Conservation (phyloP, 2,329 filamentous ascomycete genomes). For the Scolecobasidium constrictum region DNA sequence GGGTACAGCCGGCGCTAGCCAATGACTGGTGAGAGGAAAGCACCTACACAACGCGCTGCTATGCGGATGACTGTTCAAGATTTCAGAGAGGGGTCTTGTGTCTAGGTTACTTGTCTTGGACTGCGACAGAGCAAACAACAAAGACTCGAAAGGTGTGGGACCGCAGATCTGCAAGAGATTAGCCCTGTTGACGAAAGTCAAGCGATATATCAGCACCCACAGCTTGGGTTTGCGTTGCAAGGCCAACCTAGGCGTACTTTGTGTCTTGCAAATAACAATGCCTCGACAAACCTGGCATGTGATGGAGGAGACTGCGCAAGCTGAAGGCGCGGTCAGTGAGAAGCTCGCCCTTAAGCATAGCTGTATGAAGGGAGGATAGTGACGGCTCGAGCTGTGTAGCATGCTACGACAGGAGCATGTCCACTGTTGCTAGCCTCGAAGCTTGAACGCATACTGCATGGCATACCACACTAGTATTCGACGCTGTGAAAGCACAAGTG, state of each 20-base stretch:
- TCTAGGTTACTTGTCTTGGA: neutral
- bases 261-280: slow-evolving; percentile 6
- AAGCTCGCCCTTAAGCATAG: too few species aligned
- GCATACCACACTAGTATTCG: neutral
- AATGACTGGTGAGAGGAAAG: neutral
- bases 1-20: neutral
- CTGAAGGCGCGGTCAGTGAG: neutral
- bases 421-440: neutral
- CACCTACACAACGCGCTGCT: neutral
- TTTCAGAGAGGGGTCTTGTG: neutral
- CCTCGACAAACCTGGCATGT: slow-evolving; percentile 4
- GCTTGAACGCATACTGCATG: neutral
- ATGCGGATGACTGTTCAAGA: neutral
- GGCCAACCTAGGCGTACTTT: neutral
- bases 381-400: neutral
- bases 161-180: slow-evolving; percentile 8
- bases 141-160: slow-evolving; percentile 1
- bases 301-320: neutral
- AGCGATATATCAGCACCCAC: neutral
- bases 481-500: neutral
- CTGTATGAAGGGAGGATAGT: neutral
- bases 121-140: neutral
- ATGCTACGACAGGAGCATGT: neutral
- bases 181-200: slow-evolving; percentile 1
- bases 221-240: neutral